These are phyloP conservation scores for Naganishia albida DNA, from an alignment of 1,284 basidiomycete species.

Conservation along the genomic window DNA sequence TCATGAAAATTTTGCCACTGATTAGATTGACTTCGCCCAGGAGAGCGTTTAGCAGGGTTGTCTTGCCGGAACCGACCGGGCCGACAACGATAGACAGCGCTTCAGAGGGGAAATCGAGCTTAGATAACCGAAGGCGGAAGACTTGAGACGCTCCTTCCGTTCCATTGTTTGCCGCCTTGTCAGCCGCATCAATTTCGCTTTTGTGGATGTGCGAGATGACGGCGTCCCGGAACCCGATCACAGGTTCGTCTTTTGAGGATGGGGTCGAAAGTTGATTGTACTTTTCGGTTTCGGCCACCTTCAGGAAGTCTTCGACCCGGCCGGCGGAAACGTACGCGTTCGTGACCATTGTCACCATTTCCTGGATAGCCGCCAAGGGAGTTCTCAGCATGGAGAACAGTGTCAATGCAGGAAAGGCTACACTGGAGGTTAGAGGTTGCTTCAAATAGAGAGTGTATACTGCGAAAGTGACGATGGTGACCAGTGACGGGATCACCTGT, in stretches of 20 bases:
- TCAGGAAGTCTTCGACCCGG: conserved; percentile 56
- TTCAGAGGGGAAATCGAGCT: conserved; percentile 55
- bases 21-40: conserved; percentile 59
- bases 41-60: conserved; percentile 53
- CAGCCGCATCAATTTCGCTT: conserved; percentile 37
- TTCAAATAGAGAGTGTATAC: conserved; percentile 49
- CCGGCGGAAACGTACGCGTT: conserved; percentile 54
- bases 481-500: conserved; percentile 56
- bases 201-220: conserved; percentile 48
- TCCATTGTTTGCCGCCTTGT: conserved; percentile 37
- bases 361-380: conserved; percentile 40
- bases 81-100: conserved; percentile 53
- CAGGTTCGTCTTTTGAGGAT: conserved; percentile 47
- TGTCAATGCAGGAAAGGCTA: conserved; percentile 57
- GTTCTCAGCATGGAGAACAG: conserved; percentile 59
- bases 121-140: conserved; percentile 56
- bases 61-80: conserved; percentile 58
- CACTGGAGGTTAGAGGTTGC: conserved; percentile 46
- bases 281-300: conserved; percentile 61
- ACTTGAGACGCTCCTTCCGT: conserved; percentile 33
- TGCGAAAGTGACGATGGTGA: conserved; percentile 57
- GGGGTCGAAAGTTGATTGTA: conserved; percentile 56
- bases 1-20: conserved; percentile 58
- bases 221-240: conserved; percentile 59
- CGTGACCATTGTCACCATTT: conserved; percentile 56